Evolutionary conservation across 306 rosid species (phyloP), one percentile per base, ranked within the genome.

Genomic region (Datisca glomerata): DNA sequence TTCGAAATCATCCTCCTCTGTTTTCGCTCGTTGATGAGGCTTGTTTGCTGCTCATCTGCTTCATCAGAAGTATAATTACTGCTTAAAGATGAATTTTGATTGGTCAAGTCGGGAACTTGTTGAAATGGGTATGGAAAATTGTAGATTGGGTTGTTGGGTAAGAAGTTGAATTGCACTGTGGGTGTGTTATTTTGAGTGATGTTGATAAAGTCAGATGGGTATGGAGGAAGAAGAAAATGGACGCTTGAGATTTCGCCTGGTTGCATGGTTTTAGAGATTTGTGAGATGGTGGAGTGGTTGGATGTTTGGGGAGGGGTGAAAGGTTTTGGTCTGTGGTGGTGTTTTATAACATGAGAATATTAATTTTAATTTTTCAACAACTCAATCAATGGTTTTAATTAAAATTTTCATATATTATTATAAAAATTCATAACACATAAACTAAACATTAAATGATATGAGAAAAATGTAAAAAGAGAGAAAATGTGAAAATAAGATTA

Each of bases 1-100:
- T 89, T 89, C 0, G 98, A 89, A 68, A 89, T 78, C 96, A 80
- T 89, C 64, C 98, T 58, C 23, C 98, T 55, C 21, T 80, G 91
- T 24, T 78, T 89, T 55, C 98, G 74, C 67, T 89, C 98, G 5
- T 60, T 70, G 64, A 71, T 78, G 51, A 81, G 78, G 12, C 76
- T 47, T 4, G 51, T 61, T 12, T 86, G 77, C 4, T 75, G 91
- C 42, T 80, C 93, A 3, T 89, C 96, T 1, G 93, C 92, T 46
- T 84, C 95, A 24, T 83, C 91, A 24, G 94, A 83, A 22, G 94
- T 83, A n/a, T 93, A 79, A 31, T 83, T 86, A 53, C 77, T 78
- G 61, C 91, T 78, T 43, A 85, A 66, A 22, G 79, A 59, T 12
- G 75, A 57, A 2, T 72, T 64, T 27, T 74, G 80, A 38, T 7